Evolutionary conservation across 305 asterid genomes (phyloP), one percentile per base, ranked within the genome.

Genomic region (Lippia alba): DNA sequence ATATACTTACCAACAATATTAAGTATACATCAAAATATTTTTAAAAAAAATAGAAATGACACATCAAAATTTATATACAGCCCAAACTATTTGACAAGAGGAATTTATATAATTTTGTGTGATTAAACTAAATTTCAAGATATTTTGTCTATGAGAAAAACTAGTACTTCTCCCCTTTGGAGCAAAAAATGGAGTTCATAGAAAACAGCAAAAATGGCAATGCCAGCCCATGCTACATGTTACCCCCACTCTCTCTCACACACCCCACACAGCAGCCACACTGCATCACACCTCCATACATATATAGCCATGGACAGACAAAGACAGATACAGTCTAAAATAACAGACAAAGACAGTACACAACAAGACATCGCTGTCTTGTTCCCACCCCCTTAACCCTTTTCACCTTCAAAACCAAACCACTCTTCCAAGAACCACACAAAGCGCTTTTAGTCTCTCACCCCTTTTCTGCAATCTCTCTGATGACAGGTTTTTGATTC

Each of bases 281-380:
- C 72, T 61, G 67, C 72, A 67, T 24, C 55, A 50, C 76, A 50
- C 77, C 70, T 65, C 33, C 15, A 41, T 1, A 50, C 50, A 20
- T 18, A 54, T 60, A 40, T 33, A 57, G 56, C 15, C 33, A 41
- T 4, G 39, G 74, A 66, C 46, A 48, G 66, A 66, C 56, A 79
- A 56, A 57, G 75, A 78, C 79, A 76, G 78, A 74, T 68, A 77
- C 49, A 55, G 80, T 79, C 61, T 68, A 74, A 72, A 76, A 54
- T 56, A 77, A 74, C 72, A 81, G 83, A 84, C 80, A 82, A 71
- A 67, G 80, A 86, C 88, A 80, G 85, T 74, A 83, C 85, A 79
- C 65, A 80, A 81, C 86, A 77, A 76, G 75, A 88, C 92, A 78
- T 85, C 77, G 92, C 91, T 91, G 96, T 86, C 90, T 79, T 79